Base-by-base conservation (phyloP, 2,329 filamentous ascomycete species). In the Scedosporium boydii region DNA sequence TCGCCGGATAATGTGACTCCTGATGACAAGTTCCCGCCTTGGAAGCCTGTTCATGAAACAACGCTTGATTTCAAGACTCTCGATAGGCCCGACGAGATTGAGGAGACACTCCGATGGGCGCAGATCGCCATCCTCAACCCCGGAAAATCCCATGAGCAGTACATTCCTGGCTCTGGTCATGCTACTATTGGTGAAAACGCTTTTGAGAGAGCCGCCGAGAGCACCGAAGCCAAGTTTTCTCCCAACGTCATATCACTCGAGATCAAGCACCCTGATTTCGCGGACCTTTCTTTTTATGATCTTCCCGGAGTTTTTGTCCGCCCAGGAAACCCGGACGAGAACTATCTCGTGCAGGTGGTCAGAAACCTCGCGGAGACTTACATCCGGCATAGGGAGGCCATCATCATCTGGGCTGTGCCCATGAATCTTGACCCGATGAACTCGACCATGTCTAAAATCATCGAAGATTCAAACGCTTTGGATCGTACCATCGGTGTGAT, bases 241-340 rank as follows among this genome's bases (percentile, higher is more conserved):
- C 92, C 92, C 0, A 96, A 96, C 66, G 81, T 92, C 0, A 87
- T 96, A 0, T 82, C 87, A 0, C 77, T 96, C 0, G 84, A 91
- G 60, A 91, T 96, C 27, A 85, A 85, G 0, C 88, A 87, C 0
- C 88, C 89, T 0, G 80, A 79, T 0, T 80, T 93, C 0, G 87
- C 90, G 0, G 86, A 90, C 5, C 71, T 96, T 0, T 91, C 88
- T 0, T 96, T 96, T 68, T 93, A 90, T 64, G 92, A 96, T 64
- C 79, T 96, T 0, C 92, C 92, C 0, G 92, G 92, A 0, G 85
- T 96, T 0, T 93, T 96, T 65, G 85, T 86, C 21, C 87, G 87
- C 6, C 82, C 87, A 0, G 83, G 85, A 1, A 79, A 85, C 6
- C 82, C 82, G 6, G 78, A 83, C 2, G 86, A 93, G 16, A 78